phyloP scores from a whole-genome alignment of 257 asterid genomes.

The Echites panduratus region DNA sequence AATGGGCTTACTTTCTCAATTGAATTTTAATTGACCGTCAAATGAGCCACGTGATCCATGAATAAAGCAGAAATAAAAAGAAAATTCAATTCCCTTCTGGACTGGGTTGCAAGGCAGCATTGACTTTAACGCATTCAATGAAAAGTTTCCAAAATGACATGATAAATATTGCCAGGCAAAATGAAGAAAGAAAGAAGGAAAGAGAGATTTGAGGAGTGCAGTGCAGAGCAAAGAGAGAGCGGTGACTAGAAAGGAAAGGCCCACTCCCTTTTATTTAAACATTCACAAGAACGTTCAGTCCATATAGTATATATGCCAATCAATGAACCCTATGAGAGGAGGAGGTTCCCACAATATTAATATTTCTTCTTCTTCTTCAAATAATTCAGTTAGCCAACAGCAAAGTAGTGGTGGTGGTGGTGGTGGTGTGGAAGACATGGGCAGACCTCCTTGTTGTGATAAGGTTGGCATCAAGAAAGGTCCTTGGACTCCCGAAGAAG shows the following conservation, averaged over 20 bases:
- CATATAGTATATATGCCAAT: no score
- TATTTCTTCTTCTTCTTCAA: not conserved
- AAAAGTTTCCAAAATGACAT: not conserved
- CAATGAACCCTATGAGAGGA: not conserved
- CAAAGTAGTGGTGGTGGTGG: not conserved
- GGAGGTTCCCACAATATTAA: not conserved
- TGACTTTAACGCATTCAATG: not conserved
- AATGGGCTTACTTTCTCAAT: no score
- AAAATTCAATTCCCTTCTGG: not conserved
- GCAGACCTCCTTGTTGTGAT: conserved; percentile 90
- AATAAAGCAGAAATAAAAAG: not conserved
- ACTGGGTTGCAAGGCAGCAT: not conserved
- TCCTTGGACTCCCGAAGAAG: conserved; percentile 98
- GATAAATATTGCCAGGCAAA: not conserved
- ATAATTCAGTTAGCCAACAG: not conserved
- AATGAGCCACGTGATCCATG: conserved; percentile 1
- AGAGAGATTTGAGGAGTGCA: not conserved
- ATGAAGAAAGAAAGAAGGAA: not conserved
- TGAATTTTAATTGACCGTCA: no score
- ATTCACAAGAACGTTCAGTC: not conserved
- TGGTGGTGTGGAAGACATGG: conserved; percentile 33
- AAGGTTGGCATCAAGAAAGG: conserved; percentile 92
- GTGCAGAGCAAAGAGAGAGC: no score
- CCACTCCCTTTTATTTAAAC: not conserved
- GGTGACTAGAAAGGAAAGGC: not conserved